Evolutionary conservation across 2,329 filamentous ascomycete genomes (phyloP), one percentile per base, ranked within the genome.

Genomic region (Corniculantispora saksenae): DNA sequence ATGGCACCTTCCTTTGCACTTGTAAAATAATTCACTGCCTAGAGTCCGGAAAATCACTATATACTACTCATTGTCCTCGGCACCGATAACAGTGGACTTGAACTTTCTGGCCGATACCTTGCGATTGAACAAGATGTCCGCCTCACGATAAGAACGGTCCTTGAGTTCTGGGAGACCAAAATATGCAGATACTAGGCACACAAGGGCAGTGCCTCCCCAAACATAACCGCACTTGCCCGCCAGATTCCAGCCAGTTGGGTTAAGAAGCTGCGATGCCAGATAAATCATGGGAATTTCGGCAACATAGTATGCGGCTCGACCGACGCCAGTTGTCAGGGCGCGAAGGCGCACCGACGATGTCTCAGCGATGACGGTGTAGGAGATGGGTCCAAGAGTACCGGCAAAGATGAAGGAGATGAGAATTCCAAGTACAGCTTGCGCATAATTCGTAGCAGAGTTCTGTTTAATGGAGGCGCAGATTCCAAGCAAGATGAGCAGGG

Each of bases 161-260:
- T 82, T 81, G 51, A 80, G 70, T 70, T 82, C 80, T 13, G 80
- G 81, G 27, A 82, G 71, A 67, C 72, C 74, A 71, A 81, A 82
- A 70, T 74, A 81, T 2, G 79, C 79, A 68, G 71, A 69, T 6
- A 81, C 55, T 72, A 74, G 79, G 69, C 78, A 81, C 12, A 82
- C 72, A 3, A 72, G 29, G 5, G 78, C 78, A 6, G 80, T 82
- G 2, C 76, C 71, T 2, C 77, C 81, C 81, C 80, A 83, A n/a
- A 83, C 76, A 65, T 79, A 82, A 2, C 80, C 81, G 64, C 79
- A 82, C 73, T 82, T 82, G 40, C 80, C 80, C 0, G 75, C 77
- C 13, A 80, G 68, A 62, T 80, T 76, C 73, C 77, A 78, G 13
- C 76, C 76, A 0, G 76, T 78, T 0, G 74, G 70, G 68, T 80